Evolutionary conservation across 108 stramenopile genomes (phyloP).

Genomic region (Stephanodiscus triporus): DNA sequence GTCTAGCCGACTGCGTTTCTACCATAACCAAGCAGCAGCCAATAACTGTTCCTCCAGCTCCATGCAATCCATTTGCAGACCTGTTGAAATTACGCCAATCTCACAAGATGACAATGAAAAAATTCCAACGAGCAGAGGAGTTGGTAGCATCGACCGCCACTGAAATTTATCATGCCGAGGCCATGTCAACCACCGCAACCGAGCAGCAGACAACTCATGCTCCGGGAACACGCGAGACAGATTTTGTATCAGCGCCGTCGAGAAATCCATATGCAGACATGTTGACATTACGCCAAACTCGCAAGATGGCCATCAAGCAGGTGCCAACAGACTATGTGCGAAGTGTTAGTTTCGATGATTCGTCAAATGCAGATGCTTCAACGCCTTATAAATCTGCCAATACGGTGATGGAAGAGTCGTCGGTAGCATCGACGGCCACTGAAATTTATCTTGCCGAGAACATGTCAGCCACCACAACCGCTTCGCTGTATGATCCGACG

Average conservation of each 20-base stretch:
- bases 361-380: background rate
- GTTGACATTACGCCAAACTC: background rate
- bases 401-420: background rate
- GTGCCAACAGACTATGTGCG: background rate
- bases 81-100: constrained; percentile 8
- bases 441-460: background rate
- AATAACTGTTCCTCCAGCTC: background rate
- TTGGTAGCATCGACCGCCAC: background rate
- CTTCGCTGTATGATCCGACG: background rate
- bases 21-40: background rate
- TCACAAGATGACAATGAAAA: constrained; percentile 1
- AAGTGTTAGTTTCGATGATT: background rate
- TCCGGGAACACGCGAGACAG: background rate
- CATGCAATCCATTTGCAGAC: constrained; percentile 4
- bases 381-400: background rate
- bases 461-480: background rate
- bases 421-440: constrained; percentile 1
- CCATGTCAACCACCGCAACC: background rate
- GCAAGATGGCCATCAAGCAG: background rate
- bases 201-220: background rate
- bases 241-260: background rate
- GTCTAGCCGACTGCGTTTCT: background rate
- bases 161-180: background rate
- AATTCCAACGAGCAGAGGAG: background rate
- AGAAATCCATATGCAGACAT: background rate